These are phyloP conservation scores for Camelina hispida DNA, from an alignment of 345 rosid genomes.

Conservation along the genomic window DNA sequence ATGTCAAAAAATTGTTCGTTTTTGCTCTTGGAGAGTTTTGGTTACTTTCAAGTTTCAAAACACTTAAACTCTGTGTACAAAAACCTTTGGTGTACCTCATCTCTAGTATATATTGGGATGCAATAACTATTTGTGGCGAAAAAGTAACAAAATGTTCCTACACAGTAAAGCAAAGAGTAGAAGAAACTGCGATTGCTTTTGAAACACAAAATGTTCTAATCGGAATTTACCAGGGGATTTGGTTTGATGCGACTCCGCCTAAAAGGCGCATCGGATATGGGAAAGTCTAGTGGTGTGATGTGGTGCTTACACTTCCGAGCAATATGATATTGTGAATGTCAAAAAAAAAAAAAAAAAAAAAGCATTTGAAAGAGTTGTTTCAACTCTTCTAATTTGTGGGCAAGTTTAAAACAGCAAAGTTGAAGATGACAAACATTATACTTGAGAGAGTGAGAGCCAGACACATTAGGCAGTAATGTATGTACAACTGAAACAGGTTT, in stretches of 20 bases:
- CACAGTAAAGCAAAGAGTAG: too few species aligned
- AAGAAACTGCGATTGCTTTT: neutral
- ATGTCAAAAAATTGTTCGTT: too few species aligned
- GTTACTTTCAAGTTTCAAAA: too few species aligned
- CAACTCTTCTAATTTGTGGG: too few species aligned
- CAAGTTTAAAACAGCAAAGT: neutral
- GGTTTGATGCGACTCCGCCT: neutral
- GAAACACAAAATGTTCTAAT: neutral
- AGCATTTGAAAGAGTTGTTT: too few species aligned
- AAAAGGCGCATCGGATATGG: neutral
- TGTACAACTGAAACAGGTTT: constrained; percentile 27
- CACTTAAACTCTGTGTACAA: too few species aligned
- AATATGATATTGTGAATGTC: neutral
- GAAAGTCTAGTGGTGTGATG: neutral
- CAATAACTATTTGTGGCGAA: too few species aligned
- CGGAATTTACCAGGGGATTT: neutral
- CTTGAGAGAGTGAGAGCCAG: neutral
- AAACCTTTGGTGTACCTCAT: too few species aligned
- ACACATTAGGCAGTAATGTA: constrained; percentile 13
- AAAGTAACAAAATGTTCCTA: too few species aligned
- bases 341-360: too few species aligned
- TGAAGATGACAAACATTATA: constrained; percentile 10
- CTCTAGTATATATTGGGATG: too few species aligned
- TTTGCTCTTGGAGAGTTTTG: too few species aligned
- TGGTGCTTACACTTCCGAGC: neutral